Conservation (phyloP, 805 yeast genomes). For the Komagataella kurtzmanii region DNA sequence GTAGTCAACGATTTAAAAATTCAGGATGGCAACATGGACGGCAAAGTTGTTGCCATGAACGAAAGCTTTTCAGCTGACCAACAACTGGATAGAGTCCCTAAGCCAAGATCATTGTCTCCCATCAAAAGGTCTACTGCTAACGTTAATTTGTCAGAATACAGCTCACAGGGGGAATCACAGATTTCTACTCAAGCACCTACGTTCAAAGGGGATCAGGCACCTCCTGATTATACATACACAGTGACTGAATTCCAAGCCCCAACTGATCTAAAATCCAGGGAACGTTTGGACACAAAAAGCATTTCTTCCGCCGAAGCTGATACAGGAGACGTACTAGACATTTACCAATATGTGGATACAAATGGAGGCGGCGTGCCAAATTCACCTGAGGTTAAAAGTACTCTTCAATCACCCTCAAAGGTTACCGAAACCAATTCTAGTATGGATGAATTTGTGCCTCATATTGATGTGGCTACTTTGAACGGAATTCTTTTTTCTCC, state of each 20-base stretch:
- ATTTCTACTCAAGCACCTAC: not conserved
- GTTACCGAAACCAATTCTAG: not conserved
- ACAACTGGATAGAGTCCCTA: not conserved
- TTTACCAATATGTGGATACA: not conserved
- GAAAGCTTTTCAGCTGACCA: not conserved
- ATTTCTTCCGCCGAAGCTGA: not conserved
- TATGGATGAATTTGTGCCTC: not conserved
- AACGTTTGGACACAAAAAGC: not conserved
- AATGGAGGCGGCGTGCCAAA: not conserved
- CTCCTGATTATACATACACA: not conserved
- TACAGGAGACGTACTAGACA: not conserved
- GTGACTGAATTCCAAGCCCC: not conserved
- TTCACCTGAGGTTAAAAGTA: not conserved
- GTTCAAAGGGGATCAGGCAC: not conserved
- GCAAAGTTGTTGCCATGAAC: not conserved
- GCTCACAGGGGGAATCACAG: not conserved
- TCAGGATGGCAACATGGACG: not conserved
- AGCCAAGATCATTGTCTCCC: not conserved
- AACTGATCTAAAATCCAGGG: not conserved
- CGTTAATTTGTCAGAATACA: not conserved
- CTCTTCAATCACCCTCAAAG: not conserved
- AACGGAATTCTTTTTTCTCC: slow-evolving; percentile 5
- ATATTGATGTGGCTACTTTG: slow-evolving; percentile 7
- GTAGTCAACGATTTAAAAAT: not conserved
- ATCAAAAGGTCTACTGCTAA: not conserved